Percentiles rank a stretch among this genome's conserved stretches.
Conservation (phyloP, 306 rosid genomes). For the Corylus americana region DNA sequence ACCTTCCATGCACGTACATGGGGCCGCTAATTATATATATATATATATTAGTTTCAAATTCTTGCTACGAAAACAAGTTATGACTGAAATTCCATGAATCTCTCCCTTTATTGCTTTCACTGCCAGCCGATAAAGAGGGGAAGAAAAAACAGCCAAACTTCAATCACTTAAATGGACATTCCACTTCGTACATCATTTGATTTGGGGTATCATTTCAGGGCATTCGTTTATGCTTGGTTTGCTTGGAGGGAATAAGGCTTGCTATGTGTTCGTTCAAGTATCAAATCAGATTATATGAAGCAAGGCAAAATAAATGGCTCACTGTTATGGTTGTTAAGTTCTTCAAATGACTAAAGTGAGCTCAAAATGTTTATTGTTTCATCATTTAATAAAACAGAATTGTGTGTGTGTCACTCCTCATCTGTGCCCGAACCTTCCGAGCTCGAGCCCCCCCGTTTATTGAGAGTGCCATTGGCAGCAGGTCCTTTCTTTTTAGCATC, state of each 20-base stretch:
- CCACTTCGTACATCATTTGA: not conserved
- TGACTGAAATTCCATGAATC: no score
- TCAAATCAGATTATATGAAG: not conserved
- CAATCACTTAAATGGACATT: not conserved
- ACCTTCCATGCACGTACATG: no score
- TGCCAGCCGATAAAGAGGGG: not conserved
- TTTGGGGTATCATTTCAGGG: not conserved
- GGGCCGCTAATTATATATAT: no score
- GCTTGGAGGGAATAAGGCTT: not conserved
- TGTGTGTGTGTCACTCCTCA: slow-evolving; percentile 34
- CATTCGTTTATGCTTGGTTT: not conserved
- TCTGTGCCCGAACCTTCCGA: slow-evolving; percentile 49
- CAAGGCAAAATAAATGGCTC: slow-evolving; percentile 2
- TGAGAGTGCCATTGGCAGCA: slow-evolving; percentile 42
- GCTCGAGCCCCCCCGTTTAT: slow-evolving; percentile 23
- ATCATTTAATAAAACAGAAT: not conserved
- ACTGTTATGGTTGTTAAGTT: slow-evolving; percentile 16
- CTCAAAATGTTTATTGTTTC: slow-evolving; percentile 9
- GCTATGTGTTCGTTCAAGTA: not conserved
- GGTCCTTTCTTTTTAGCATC: slow-evolving; percentile 42
- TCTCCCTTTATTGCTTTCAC: not conserved
- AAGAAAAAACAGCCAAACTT: no score
- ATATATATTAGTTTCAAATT: no score
- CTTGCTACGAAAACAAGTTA: no score
- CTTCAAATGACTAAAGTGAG: slow-evolving; percentile 19